Conservation (phyloP, 345 rosid species). For the Eutrema heterophyllum region DNA sequence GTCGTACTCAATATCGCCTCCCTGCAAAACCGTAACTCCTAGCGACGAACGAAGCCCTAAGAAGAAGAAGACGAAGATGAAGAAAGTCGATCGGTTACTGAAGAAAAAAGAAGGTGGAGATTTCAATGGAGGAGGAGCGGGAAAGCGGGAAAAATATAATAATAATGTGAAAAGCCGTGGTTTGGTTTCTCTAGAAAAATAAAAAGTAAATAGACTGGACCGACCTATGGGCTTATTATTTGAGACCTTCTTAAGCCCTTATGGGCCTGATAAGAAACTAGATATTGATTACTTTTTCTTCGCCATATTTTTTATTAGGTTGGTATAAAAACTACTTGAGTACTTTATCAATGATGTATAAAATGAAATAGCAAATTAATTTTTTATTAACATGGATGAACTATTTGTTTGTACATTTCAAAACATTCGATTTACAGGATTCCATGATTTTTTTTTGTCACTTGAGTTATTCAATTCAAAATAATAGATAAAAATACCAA, state of each 20-base stretch:
- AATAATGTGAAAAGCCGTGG: background rate
- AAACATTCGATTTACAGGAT: background rate
- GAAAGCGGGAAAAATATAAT: constrained; percentile 13
- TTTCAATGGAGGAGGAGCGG: constrained; percentile 31
- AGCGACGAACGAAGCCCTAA: constrained; percentile 1
- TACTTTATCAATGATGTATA: background rate
- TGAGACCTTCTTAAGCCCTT: background rate
- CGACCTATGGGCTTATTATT: background rate
- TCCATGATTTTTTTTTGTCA: background rate
- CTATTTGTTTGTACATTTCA: background rate
- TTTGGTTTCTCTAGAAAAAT: background rate
- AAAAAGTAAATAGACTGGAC: too few species aligned
- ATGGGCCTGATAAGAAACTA: background rate
- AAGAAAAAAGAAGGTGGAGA: constrained; percentile 19
- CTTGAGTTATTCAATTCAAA: background rate
- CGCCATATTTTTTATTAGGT: background rate
- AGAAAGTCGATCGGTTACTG: background rate
- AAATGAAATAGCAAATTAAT: background rate
- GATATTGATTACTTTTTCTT: too few species aligned
- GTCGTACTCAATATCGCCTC: background rate
- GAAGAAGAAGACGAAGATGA: constrained; percentile 18
- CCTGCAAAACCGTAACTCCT: background rate
- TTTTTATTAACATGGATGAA: background rate
- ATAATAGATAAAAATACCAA: too few species aligned
- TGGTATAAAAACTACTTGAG: background rate